phyloP scores from a whole-genome alignment of 2,329 filamentous ascomycete species.

The Alternaria dauci region DNA sequence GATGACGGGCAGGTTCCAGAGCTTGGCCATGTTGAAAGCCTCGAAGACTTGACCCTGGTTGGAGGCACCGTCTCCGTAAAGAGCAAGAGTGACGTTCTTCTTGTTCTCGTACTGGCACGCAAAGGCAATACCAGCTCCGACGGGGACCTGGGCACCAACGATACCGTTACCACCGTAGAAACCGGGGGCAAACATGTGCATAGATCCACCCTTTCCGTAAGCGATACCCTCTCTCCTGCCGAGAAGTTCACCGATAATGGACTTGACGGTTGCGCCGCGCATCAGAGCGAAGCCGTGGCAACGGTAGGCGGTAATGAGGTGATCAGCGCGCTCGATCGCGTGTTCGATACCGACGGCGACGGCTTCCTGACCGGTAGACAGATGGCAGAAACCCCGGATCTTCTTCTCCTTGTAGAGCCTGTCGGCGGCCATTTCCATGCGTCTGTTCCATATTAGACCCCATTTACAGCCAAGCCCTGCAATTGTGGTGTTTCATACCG shows the following conservation, averaged over 20 bases:
- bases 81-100: slow-evolving; percentile 84
- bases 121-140: slow-evolving; percentile 95
- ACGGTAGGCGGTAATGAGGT: slow-evolving; percentile 96
- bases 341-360: slow-evolving; percentile 97
- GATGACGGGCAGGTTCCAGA: slow-evolving; percentile 94
- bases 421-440: slow-evolving; percentile 99
- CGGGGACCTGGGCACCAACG: slow-evolving; percentile 96
- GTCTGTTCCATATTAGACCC: slow-evolving; percentile 63
- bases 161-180: slow-evolving; percentile 99
- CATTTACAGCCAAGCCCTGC: background rate
- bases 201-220: slow-evolving; percentile 98
- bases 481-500: slow-evolving; percentile 68
- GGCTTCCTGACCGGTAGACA: slow-evolving; percentile 97
- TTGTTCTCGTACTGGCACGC: slow-evolving; percentile 92
- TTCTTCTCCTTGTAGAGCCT: slow-evolving; percentile 99
- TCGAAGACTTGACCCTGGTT: slow-evolving; percentile 99
- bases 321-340: slow-evolving; percentile 88
- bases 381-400: slow-evolving; percentile 99
- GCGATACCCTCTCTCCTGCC: slow-evolving; percentile 96
- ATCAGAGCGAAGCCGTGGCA: slow-evolving; percentile 99
- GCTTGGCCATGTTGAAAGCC: slow-evolving; percentile 99
- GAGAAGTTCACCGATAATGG: slow-evolving; percentile 53
- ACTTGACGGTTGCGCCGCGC: slow-evolving; percentile 77
- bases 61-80: slow-evolving; percentile 97
- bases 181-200: slow-evolving; percentile 99